Base-by-base conservation (phyloP, 192 early-diverging fungal genomes). In the Chytriomyces confervae region DNA sequence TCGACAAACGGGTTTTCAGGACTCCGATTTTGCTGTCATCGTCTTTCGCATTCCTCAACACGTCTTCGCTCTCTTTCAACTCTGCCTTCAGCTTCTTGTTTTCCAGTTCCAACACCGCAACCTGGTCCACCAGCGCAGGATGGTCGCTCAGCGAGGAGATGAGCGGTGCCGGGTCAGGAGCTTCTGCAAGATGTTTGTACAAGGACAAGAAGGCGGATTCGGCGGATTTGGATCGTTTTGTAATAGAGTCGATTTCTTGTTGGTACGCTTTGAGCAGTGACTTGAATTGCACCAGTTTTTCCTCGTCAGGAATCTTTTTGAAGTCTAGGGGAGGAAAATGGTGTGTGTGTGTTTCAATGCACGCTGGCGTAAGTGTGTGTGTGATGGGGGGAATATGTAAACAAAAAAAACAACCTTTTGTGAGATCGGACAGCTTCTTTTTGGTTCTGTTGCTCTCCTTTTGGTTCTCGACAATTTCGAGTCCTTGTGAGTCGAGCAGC, bases 211-310 rank as follows among this genome's bases (percentile, higher is more conserved):
- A 98, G 18, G 89, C 88, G 57, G 89, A 91, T 66, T 96, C 92
- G 43, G 96, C 91, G 29, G 83, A 86, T 84, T 96, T 96, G 61
- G 93, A 91, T 50, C 95, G 82, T 75, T 91, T 91, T 9, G 94
- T 95, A 63, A 98, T 87, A 23, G 82, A 80, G 80, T 98, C 96
- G 70, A 98, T 98, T 82, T 98, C 96, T 70, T 86, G 84, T 82
- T 98, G 96, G 80, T 98, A 98, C 36, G 72, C 72, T 79, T 93
- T 94, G 7, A 97, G 80, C 4, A 97, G 86, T 7, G 75, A 69
- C 77, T 93, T 94, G 81, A 97, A 91, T 63, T 95, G 90, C 11
- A 83, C 82, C 20, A 92, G 73, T 84, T 95, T 97, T 64, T 90
- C 85, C 45, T 92, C 91, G 68, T 95, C 95, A 6, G 92, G 81